Evolutionary conservation across 768 basidiomycete species (phyloP).

Genomic region (Podaxis mareebaensis): DNA sequence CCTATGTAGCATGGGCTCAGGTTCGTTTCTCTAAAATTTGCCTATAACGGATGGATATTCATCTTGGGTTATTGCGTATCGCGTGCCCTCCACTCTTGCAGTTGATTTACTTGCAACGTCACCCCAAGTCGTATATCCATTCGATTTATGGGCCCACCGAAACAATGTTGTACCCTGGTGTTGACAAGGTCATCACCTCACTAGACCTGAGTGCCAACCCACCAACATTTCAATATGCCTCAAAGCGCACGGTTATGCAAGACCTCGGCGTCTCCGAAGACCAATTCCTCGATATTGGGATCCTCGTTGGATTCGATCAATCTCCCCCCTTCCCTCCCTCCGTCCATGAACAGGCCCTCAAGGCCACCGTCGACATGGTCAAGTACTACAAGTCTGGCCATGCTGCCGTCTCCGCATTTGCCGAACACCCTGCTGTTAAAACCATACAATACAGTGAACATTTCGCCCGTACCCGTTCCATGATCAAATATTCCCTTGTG

Average conservation of each 20-base stretch:
- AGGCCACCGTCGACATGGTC: slow-evolving; percentile 89
- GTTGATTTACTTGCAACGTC: slow-evolving; percentile 94
- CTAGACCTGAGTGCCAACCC: slow-evolving; percentile 71
- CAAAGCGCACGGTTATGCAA: slow-evolving; percentile 66
- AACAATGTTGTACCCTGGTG: slow-evolving; percentile 80
- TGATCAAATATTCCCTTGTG: slow-evolving; percentile 91
- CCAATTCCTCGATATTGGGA: slow-evolving; percentile 92
- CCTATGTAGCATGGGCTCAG: slow-evolving; percentile 95
- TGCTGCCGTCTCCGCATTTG: slow-evolving; percentile 72
- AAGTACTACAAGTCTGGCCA: slow-evolving; percentile 91
- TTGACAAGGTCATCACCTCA: slow-evolving; percentile 88
- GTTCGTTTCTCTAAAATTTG: slow-evolving; percentile 47
- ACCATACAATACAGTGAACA: slow-evolving; percentile 77
- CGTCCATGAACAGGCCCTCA: slow-evolving; percentile 76
- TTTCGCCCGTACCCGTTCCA: slow-evolving; percentile 85
- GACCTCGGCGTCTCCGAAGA: slow-evolving; percentile 74
- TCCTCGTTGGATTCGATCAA: slow-evolving; percentile 87
- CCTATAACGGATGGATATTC: neutral
- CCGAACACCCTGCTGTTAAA: slow-evolving; percentile 84
- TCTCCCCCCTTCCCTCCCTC: slow-evolving; percentile 82
- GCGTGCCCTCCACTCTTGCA: slow-evolving; percentile 29
- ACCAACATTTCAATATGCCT: slow-evolving; percentile 81
- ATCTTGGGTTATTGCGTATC: neutral
- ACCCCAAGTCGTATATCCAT: slow-evolving; percentile 92
- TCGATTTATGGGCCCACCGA: slow-evolving; percentile 92